Base-by-base conservation (phyloP, 331 rosid species). In the Spiraea crenata region DNA sequence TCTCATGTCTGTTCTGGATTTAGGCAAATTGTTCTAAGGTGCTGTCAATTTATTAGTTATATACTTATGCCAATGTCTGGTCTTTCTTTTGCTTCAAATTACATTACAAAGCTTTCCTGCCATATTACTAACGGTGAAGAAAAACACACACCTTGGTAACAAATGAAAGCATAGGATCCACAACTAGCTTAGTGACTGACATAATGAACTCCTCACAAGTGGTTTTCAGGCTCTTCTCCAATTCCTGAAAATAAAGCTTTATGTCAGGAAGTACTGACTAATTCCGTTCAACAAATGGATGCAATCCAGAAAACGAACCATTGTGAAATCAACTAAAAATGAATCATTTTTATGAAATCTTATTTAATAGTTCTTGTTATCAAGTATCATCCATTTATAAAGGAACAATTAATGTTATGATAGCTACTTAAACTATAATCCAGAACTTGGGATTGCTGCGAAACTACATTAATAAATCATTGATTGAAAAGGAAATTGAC, bases 151-250 rank as follows among this genome's bases (percentile, higher is more conserved):
- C 99, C 97, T 95, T 91, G 80, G 99, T 95, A 69, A 95, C 96
- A 80, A 95, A 95, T 56, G 98, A 95, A 75, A 95, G 99, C 85
- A 95, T 83, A 66, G 99, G 98, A 81, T 95, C 99, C 83, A 95
- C 99, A 75, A 95, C 96, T 49, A 85, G 85, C 92, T 92, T 95
- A 54, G 98, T 95, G 77, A 95, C 91, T 12, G 96, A 85, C 99
- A 95, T 95, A 48, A 95, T 91, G 82, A 91, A 95, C 82, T 95
- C 98, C 85, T 95, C 99, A 71, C 99, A 91, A 31, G 99, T 95
- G 79, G 87, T 86, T 83, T 95, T 95, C 50, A 95, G 90, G 89
- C 88, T 95, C 78, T 91, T 95, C 74, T 95, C 99, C 67, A 95
- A 87, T 52, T 91, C 99, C 99, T 93, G 87, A 77, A 82, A 76